Evolutionary conservation across 257 asterid genomes (phyloP), one percentile per base, ranked within the genome.

Genomic region (Gynochthodes officinalis): DNA sequence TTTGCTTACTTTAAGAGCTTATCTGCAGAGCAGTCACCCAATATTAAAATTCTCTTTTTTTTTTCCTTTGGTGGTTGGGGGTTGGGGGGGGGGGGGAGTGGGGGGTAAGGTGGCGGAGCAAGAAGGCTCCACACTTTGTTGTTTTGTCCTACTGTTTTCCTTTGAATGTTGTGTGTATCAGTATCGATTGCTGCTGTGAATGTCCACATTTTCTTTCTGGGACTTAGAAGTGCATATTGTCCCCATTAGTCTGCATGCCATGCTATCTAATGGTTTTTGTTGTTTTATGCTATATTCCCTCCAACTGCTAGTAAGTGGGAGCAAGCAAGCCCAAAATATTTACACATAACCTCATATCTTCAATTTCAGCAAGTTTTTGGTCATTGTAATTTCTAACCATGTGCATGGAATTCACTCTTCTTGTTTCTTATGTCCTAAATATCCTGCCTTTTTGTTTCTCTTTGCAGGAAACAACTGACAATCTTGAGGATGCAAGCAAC

Each of bases 401-500:
- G 39, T 71, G 7, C 42, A 7, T 42, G 0, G 42, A 33, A 35
- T 35, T 23, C 63, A 49, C 18, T 46, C 57, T 42, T n/a, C 57
- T 64, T 39, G n/a, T 60, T 19, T 58, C 46, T 52, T 53, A 35
- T 2, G 19, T 23, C 19, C n/a, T n/a, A 57, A 75, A 27, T 66
- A 50, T 15, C 30, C 8, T 5, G 19, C 23, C 13, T 10, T 60
- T 37, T 30, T n/a, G 23, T 67, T 30, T 28, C 69, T 39, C n/a
- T 76, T 74, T 57, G 14, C 86, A 92, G 96, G 96, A 93, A 86
- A 76, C 89, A 50, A 84, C 84, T 58, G 98, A 93, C 42, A 91
- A 78, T 77, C 90, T 91, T 0, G 97, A 93, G 82, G 98, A 91
- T 76, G 98, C 98, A 28, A 78, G 96, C 86, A 91, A 93, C 61